Conservation (phyloP, 1,139 yeast species). For the Debaryomyces coudertii region DNA sequence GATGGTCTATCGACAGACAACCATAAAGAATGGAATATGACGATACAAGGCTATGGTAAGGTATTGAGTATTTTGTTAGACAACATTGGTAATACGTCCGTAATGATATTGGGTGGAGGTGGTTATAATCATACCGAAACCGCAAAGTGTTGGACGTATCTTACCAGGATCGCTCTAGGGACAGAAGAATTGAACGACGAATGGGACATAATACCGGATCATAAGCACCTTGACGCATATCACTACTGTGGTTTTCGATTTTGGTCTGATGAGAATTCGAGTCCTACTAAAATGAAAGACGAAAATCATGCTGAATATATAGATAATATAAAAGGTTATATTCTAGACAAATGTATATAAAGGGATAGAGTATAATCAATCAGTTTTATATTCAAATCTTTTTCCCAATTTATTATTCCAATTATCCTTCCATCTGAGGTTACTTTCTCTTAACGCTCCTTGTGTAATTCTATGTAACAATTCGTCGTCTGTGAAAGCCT, state of each 20-base stretch:
- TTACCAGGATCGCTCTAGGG: constrained; percentile 44
- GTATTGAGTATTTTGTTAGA: constrained; percentile 38
- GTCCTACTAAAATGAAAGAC: constrained; percentile 40
- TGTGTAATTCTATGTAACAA: constrained; percentile 43
- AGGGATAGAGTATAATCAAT: neutral
- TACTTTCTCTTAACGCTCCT: constrained; percentile 76
- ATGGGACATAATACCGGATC: constrained; percentile 57
- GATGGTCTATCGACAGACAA: constrained; percentile 67
- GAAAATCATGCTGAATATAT: constrained; percentile 35
- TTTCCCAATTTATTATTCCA: constrained; percentile 53
- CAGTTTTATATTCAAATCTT: constrained; percentile 20
- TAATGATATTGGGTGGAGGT: constrained; percentile 72
- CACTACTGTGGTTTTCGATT: constrained; percentile 52
- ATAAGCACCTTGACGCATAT: constrained; percentile 46
- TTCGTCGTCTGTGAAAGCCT: constrained; percentile 46
- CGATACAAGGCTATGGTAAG: constrained; percentile 51
- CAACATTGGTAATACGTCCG: constrained; percentile 30
- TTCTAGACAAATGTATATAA: constrained; percentile 14
- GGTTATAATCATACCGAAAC: constrained; percentile 69
- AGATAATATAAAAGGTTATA: constrained; percentile 18
- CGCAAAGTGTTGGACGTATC: constrained; percentile 66
- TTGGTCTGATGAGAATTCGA: constrained; percentile 42
- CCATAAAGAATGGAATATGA: constrained; percentile 69
- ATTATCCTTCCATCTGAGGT: constrained; percentile 71
- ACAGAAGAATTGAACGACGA: constrained; percentile 12